A percentile compares a stretch with the other conserved stretches of the same genome.
These are phyloP conservation scores for Wickerhamiella sergipiensis DNA, from an alignment of 805 yeast species.

Conservation along the genomic window DNA sequence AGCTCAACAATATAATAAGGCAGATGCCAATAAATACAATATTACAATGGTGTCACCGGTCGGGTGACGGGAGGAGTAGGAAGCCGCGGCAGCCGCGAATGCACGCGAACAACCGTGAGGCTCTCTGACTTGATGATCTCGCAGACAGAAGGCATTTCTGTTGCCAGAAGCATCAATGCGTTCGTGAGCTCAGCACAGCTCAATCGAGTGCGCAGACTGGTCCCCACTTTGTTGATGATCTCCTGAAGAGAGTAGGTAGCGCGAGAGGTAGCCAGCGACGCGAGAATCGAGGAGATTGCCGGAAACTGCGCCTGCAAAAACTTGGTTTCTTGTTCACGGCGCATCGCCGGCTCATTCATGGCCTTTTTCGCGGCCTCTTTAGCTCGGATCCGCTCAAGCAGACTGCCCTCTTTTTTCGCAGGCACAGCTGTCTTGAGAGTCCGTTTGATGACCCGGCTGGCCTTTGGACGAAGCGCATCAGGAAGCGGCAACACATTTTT, in stretches of 20 bases:
- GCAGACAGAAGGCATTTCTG: slow-evolving; percentile 17
- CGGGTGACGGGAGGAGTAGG: background rate
- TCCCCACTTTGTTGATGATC: slow-evolving; percentile 14
- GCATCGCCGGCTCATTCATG: slow-evolving; percentile 3
- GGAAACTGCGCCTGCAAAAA: slow-evolving; percentile 19
- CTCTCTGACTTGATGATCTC: slow-evolving; percentile 16
- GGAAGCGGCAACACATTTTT: background rate
- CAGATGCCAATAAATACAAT: no score
- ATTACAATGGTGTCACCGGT: background rate
- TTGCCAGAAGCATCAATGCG: slow-evolving; percentile 15
- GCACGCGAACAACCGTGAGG: slow-evolving; percentile 13
- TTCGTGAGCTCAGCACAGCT: slow-evolving; percentile 16
- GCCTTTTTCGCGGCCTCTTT: slow-evolving; percentile 16
- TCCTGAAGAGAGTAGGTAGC: slow-evolving; percentile 9
- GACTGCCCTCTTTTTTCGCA: slow-evolving; percentile 7
- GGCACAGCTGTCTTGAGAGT: background rate
- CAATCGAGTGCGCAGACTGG: slow-evolving; percentile 14
- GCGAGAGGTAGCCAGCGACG: slow-evolving; percentile 7
- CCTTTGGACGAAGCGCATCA: background rate
- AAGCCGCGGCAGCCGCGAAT: background rate
- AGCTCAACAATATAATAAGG: no score
- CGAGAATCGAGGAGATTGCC: slow-evolving; percentile 13
- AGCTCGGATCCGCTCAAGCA: slow-evolving; percentile 22
- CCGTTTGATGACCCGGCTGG: background rate
- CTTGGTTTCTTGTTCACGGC: slow-evolving; percentile 6